Evolutionary conservation across 2,329 filamentous ascomycete genomes (phyloP), one percentile per base, ranked within the genome.

Genomic region (Fusarium tuaranense): DNA sequence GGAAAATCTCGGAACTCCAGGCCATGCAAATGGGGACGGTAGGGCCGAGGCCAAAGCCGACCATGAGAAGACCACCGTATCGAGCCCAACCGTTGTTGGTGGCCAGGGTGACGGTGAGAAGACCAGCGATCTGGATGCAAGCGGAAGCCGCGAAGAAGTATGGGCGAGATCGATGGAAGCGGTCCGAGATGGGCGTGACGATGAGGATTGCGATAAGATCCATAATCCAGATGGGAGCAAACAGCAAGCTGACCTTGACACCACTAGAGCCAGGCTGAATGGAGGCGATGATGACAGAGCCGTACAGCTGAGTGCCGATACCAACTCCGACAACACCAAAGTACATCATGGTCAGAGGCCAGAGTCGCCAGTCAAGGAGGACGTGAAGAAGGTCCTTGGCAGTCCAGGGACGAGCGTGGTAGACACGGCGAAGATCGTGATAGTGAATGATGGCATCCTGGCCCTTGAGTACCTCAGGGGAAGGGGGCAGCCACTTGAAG

Each of bases 1-100:
- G 95, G 86, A 98, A 98, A 79, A 97, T 93, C 83, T 97, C 94
- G 72, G 92, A 94, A 36, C 94, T 95, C 95, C 95, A 97, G 39
- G 95, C 93, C 95, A 98, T 98, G 82, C 94, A 96, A 79, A 96
- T 96, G 13, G 95, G 95, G 1, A 97, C 95, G 0, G 95, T 97
- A 5, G 95, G 95, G 1, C 95, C 95, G 2, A 98, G 91, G 0
- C 95, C 95, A 79, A 97, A 97, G 6, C 95, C 95, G 39, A 98
- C 93, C 84, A 98, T 92, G 61, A 98, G 86, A n/a, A 98, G 89
- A 5, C 95, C 95, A 58, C 93, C 94, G 80, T 98, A 98, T 48
- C 95, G 91, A 2, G 94, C 92, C 94, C 95, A 98, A 41, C 92
- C 91, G 76, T 92, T 91, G 39, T 84, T 80, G 6, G 88, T 88